Evolutionary conservation across 352 stramenopile genomes (phyloP), one percentile per base, ranked within the genome.

Genomic region (Phytophthora cactorum): DNA sequence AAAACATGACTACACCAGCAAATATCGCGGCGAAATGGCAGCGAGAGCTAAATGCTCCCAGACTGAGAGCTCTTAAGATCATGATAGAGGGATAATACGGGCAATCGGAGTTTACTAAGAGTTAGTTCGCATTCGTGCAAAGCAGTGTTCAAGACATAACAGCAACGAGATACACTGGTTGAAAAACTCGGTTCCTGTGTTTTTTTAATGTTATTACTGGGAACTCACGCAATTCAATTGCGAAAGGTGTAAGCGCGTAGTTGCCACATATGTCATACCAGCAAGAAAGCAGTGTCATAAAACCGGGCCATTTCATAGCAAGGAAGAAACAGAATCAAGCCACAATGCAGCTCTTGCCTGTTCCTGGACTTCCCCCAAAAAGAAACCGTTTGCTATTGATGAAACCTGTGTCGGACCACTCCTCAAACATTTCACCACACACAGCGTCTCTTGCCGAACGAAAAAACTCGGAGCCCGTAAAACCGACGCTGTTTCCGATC

Each of bases 341-440:
- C 45, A 69, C 49, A 2, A 69, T 50, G 49, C 49, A 66, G 22
- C 59, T 66, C 39, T 66, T 59, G 25, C 59, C 59, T 4, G n/a
- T 68, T 45, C 60, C 60, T 52, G 60, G 27, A 46, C 43, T 68
- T 36, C 17, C 60, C 60, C 52, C 52, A 22, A 66, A 6, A 56
- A 68, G 28, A 25, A 68, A 57, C 44, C 56, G 60, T 15, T 52
- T 46, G 12, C 44, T 41, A 9, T 12, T 4, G 4, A 10, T 45
- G n/a, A 25, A 51, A 52, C 7, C 43, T 28, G 22, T 43, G 43
- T 39, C 12, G 0, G 12, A 3, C 34, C 9, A 39, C 34, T 12
- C 34, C 32, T 46, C 45, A 25, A 68, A 57, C 17, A 52, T 12
- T 0, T 32, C 31, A 68, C 36, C n/a, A 57, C 51, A 55, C 51